Evolutionary conservation across 2,329 filamentous ascomycete species (phyloP).

Genomic region (Leptodontidium sp.): DNA sequence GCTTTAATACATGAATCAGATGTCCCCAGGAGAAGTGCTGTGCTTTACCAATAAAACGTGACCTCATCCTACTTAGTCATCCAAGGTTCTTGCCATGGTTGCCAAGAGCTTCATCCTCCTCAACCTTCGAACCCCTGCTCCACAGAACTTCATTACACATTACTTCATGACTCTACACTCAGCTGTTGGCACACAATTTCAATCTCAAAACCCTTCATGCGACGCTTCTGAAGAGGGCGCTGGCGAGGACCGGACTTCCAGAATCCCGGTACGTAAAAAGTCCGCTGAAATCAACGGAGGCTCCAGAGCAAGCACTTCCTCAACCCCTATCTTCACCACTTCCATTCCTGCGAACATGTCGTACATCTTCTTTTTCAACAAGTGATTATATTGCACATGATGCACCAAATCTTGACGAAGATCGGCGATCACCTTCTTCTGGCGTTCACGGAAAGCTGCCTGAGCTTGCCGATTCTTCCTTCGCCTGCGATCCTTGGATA

Average conservation of each 20-base stretch:
- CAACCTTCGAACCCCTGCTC: background rate
- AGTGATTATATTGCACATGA: slow-evolving; percentile 14
- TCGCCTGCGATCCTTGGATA: slow-evolving; percentile 14
- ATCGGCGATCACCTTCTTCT: slow-evolving; percentile 16
- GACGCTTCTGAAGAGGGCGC: slow-evolving; percentile 13
- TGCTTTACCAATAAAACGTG: too few species aligned
- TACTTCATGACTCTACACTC: background rate
- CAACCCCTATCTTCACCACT: background rate
- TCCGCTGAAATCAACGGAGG: slow-evolving; percentile 10
- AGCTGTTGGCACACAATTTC: too few species aligned
- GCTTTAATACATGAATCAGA: too few species aligned
- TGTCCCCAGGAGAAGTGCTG: too few species aligned
- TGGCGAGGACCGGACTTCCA: slow-evolving; percentile 15
- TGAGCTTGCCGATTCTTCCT: slow-evolving; percentile 17
- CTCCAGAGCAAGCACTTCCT: slow-evolving; percentile 5
- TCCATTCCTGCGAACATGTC: background rate
- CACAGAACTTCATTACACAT: background rate
- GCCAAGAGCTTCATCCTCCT: background rate
- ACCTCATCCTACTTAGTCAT: background rate
- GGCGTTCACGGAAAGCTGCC: slow-evolving; percentile 16
- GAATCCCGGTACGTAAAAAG: slow-evolving; percentile 14
- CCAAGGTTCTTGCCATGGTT: background rate
- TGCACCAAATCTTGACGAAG: slow-evolving; percentile 9
- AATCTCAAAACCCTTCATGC: background rate
- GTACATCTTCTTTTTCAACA: slow-evolving; percentile 6